These are phyloP conservation scores for Candida tibetensis DNA, from an alignment of 805 yeast genomes.

Conservation along the genomic window DNA sequence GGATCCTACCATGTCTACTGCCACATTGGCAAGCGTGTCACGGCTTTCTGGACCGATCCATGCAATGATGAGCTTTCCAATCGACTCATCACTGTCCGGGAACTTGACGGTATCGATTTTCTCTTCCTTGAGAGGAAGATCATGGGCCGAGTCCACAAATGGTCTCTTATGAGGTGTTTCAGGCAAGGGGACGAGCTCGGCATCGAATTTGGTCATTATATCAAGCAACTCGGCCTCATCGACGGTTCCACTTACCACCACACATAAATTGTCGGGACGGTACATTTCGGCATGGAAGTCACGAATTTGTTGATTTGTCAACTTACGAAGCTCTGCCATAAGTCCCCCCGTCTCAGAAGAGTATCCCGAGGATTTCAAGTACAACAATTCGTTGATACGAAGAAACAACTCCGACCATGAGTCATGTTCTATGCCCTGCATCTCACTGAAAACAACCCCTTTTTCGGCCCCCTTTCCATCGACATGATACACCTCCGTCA, in stretches of 20 bases:
- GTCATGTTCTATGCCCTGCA: conserved; percentile 88
- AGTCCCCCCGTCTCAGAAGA: conserved; percentile 94
- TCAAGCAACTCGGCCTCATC: conserved; percentile 67
- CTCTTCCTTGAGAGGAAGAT: conserved; percentile 39
- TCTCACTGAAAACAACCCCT: conserved; percentile 96
- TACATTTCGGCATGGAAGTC: conserved; percentile 70
- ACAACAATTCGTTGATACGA: conserved; percentile 57
- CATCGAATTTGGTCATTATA: conserved; percentile 61
- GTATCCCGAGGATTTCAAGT: conserved; percentile 67
- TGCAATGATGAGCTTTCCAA: conserved; percentile 68
- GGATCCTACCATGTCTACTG: conserved; percentile 65
- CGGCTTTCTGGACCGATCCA: conserved; percentile 79
- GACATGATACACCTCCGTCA: conserved; percentile 92
- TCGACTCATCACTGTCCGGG: conserved; percentile 85
- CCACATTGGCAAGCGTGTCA: conserved; percentile 55
- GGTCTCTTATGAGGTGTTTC: conserved; percentile 53
- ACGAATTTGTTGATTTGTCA: conserved; percentile 72
- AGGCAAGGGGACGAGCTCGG: conserved; percentile 46
- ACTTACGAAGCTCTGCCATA: conserved; percentile 66
- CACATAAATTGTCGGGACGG: conserved; percentile 78
- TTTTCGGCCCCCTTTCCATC: conserved; percentile 89
- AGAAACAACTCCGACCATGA: conserved; percentile 65
- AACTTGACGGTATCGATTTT: conserved; percentile 59
- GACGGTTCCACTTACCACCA: conserved; percentile 84
- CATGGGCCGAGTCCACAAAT: conserved; percentile 64